Evolutionary conservation across 2,329 filamentous ascomycete genomes (phyloP), one percentile per base, ranked within the genome.

Genomic region (Aspergillus fructus): DNA sequence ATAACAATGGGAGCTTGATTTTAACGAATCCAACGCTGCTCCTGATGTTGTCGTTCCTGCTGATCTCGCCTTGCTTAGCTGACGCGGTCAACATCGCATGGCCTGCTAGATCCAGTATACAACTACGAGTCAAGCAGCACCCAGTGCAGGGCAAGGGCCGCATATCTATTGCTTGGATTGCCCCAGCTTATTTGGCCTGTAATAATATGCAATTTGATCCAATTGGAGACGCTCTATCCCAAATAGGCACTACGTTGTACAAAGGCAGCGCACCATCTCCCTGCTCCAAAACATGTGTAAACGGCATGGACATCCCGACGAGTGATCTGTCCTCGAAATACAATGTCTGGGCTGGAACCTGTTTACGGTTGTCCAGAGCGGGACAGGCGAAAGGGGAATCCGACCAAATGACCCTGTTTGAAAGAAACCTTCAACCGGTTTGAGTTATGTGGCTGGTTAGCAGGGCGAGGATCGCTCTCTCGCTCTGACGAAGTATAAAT

Each of bases 61-160:
- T 19, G 12, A n/a, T 23, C n/a, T 46, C 19, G 34, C 52, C 39
- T 23, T 52, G 17, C 42, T 37, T 33, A 42, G 40, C 41, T 52
- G 30, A 56, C 48, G 48, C 54, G 54, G 53, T 40, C 53, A 21
- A 41, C 30, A 17, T 33, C n/a, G 17, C 49, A 52, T 49, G 30
- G 48, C 43, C 34, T 13, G 34, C 34, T 7, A 11, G 9, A 30
- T 30, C 27, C 3, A 15, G n/a, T 37, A 37, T 37, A 37, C 34
- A 37, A 7, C 34, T 7, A 30, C 27, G 27, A 30, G 9, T 37
- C 34, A 13, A 37, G 34, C 34, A 37, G 12, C 34, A 19, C 17
- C 17, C 17, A n/a, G 12, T 13, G 15, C 34, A 11, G 27, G 27
- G 27, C 27, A 30, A 30, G 27, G 27, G 27, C 8, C 15, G 15